Conservation (phyloP, 1,139 yeast species). For the Candida sanyaensis region DNA sequence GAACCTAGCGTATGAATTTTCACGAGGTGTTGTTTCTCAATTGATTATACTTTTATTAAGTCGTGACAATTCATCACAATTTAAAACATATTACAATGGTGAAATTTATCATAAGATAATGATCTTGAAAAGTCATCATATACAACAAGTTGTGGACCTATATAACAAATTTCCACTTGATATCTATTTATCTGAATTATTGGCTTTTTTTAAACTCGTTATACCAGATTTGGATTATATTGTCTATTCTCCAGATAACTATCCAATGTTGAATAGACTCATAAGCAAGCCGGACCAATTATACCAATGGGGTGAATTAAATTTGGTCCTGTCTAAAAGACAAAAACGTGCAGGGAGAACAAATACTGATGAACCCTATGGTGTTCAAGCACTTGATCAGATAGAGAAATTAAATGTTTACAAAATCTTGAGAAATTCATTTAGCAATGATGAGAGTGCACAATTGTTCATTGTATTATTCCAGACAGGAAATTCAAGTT, state of each 20-base stretch:
- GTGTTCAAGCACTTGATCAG: slow-evolving; percentile 3
- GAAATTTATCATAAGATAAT: slow-evolving; percentile 11
- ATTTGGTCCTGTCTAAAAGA: not conserved
- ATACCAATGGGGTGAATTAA: not conserved
- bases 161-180: slow-evolving; percentile 37
- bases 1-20: slow-evolving; percentile 30
- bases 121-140: slow-evolving; percentile 34
- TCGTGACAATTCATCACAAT: slow-evolving; percentile 4
- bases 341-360: not conserved
- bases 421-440: slow-evolving; percentile 8
- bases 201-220: slow-evolving; percentile 25
- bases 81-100: slow-evolving; percentile 9
- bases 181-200: slow-evolving; percentile 25
- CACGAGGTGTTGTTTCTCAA: slow-evolving; percentile 28
- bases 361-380: not conserved
- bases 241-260: slow-evolving; percentile 8
- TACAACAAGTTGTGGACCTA: slow-evolving; percentile 33
- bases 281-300: not conserved
- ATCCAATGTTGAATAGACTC: slow-evolving; percentile 8
- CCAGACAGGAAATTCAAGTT: slow-evolving; percentile 6
- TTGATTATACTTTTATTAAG: slow-evolving; percentile 23
- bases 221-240: slow-evolving; percentile 26
- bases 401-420: slow-evolving; percentile 10
- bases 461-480: slow-evolving; percentile 8
- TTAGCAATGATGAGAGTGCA: slow-evolving; percentile 3